Evolutionary conservation across 495 filamentous ascomycete species (phyloP).

Genomic region (Hypoxylon rickii): DNA sequence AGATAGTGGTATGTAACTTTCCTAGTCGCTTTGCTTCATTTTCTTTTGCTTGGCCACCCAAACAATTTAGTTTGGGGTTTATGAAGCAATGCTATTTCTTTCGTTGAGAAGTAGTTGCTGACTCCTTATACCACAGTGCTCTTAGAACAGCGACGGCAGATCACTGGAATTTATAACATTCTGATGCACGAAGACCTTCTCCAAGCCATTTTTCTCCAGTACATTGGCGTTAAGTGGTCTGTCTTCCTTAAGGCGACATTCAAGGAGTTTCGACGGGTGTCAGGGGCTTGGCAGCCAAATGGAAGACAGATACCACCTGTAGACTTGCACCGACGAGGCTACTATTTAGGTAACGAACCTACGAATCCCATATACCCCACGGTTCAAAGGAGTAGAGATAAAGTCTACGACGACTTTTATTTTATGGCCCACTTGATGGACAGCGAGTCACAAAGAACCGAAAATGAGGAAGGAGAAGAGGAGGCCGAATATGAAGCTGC

Average conservation of each 20-base stretch:
- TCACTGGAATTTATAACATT: slow-evolving; percentile 65
- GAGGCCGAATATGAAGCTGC: slow-evolving; percentile 37
- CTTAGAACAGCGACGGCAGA: slow-evolving; percentile 65
- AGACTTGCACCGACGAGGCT: slow-evolving; percentile 52
- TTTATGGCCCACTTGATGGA: slow-evolving; percentile 58
- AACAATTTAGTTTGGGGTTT: too few species aligned
- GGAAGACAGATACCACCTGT: slow-evolving; percentile 46
- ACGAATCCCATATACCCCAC: slow-evolving; percentile 11
- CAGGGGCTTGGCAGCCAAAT: slow-evolving; percentile 51
- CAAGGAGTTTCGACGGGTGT: slow-evolving; percentile 43
- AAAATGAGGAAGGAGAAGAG: slow-evolving; percentile 45
- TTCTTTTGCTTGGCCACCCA: too few species aligned
- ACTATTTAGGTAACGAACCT: slow-evolving; percentile 46
- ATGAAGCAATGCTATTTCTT: too few species aligned
- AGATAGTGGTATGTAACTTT: slow-evolving; percentile 50
- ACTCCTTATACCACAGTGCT: too few species aligned
- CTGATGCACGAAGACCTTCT: slow-evolving; percentile 71
- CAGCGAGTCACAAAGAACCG: slow-evolving; percentile 29
- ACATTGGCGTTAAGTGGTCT: slow-evolving; percentile 65
- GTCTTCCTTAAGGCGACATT: slow-evolving; percentile 58
- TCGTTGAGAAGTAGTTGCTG: too few species aligned
- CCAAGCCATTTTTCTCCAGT: slow-evolving; percentile 67
- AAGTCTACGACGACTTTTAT: slow-evolving; percentile 53
- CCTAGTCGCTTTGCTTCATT: too few species aligned
- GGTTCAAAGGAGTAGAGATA: slow-evolving; percentile 44